phyloP scores from a whole-genome alignment of 306 rosid species.

The Ochetophila trinervis region DNA sequence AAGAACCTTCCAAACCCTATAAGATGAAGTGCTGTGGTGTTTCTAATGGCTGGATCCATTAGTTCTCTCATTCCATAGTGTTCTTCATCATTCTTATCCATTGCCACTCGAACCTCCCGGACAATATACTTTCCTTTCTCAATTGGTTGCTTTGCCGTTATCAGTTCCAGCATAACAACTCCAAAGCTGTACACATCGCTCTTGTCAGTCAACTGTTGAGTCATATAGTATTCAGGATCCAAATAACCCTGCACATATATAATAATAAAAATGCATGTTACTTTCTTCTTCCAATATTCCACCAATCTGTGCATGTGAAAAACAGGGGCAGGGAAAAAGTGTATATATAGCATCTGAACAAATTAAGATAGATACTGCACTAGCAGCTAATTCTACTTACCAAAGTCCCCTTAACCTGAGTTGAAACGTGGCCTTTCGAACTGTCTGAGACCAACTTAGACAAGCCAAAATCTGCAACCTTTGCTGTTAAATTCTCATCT shows the following conservation, averaged over 20 bases:
- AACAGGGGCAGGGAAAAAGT: no score
- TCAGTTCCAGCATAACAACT: constrained; percentile 81
- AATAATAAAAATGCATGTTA: not conserved
- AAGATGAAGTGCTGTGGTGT: constrained; percentile 33
- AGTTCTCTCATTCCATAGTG: constrained; percentile 61
- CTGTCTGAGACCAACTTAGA: constrained; percentile 75
- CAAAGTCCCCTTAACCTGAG: constrained; percentile 95
- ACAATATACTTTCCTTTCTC: constrained; percentile 87
- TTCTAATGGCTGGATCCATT: constrained; percentile 59
- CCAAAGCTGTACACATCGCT: constrained; percentile 95
- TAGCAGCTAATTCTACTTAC: constrained; percentile 34
- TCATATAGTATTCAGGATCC: constrained; percentile 95
- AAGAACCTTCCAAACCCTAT: constrained; percentile 65
- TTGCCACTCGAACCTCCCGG: constrained; percentile 50
- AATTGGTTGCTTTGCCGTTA: constrained; percentile 77
- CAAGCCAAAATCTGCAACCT: constrained; percentile 97
- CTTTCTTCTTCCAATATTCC: no score
- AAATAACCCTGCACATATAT: constrained; percentile 68
- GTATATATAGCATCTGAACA: no score
- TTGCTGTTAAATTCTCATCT: constrained; percentile 78
- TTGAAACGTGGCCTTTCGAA: constrained; percentile 81
- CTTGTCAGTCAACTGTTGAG: constrained; percentile 82
- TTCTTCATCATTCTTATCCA: constrained; percentile 55
- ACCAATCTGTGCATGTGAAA: no score
- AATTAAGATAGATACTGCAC: not conserved